These are phyloP conservation scores for Apophysomyces variabilis DNA, from an alignment of 371 early-diverging fungal genomes.

Conservation along the genomic window DNA sequence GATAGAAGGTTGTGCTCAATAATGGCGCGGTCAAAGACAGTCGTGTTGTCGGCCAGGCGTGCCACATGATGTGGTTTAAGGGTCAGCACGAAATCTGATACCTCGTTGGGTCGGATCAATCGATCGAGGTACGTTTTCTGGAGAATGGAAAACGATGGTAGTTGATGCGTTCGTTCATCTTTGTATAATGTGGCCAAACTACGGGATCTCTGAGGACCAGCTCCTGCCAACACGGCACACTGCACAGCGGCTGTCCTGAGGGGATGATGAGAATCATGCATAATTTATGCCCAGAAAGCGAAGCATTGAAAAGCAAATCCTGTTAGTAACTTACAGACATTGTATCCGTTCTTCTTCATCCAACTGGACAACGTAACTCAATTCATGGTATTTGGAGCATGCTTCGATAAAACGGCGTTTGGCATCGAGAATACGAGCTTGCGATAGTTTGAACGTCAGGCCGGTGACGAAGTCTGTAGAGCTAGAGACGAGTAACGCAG, in stretches of 20 bases:
- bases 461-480: constrained; percentile 55
- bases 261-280: neutral
- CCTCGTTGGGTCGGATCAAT: constrained; percentile 76
- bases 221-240: constrained; percentile 90
- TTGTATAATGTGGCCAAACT: constrained; percentile 91
- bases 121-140: constrained; percentile 93
- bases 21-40: constrained; percentile 91
- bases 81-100: constrained; percentile 75
- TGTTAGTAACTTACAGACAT: constrained; percentile 55
- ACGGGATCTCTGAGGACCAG: constrained; percentile 89
- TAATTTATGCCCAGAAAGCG: neutral
- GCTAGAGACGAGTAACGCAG: constrained; percentile 69
- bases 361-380: constrained; percentile 73
- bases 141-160: constrained; percentile 73
- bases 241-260: constrained; percentile 68
- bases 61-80: constrained; percentile 84
- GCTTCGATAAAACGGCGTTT: constrained; percentile 89
- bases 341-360: constrained; percentile 68
- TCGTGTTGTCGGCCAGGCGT: constrained; percentile 69
- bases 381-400: constrained; percentile 81
- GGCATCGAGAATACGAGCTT: constrained; percentile 87
- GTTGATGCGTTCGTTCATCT: constrained; percentile 80
- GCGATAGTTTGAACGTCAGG: constrained; percentile 73
- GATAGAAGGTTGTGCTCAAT: constrained; percentile 93
- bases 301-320: neutral